phyloP scores from a whole-genome alignment of 176 grass and related monocot genomes.

The Cenchrus purpureus region DNA sequence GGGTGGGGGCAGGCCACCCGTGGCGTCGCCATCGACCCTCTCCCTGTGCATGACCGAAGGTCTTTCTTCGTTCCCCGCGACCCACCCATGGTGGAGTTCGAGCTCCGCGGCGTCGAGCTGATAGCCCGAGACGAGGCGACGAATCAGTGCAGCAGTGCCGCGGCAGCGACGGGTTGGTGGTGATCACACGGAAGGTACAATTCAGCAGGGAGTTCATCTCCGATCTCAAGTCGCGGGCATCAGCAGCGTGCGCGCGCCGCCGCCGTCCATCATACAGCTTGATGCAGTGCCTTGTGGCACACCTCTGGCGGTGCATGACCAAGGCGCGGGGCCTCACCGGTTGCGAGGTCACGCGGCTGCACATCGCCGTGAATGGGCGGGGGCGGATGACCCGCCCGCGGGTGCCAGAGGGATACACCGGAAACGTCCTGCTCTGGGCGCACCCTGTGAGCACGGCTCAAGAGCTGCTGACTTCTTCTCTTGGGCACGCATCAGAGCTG shows the following conservation, averaged over 20 bases:
- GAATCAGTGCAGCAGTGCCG: background rate
- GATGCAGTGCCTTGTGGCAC: background rate
- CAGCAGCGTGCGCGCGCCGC: background rate
- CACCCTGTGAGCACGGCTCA: background rate
- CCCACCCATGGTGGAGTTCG: background rate
- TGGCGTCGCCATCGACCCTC: background rate
- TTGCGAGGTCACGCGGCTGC: background rate
- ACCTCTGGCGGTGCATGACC: constrained; percentile 3
- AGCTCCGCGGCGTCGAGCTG: constrained; percentile 27
- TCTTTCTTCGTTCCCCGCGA: background rate
- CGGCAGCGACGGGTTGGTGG: background rate
- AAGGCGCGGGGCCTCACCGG: background rate
- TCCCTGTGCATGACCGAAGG: background rate
- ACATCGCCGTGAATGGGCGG: background rate
- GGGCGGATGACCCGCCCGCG: background rate
- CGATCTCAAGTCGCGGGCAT: background rate
- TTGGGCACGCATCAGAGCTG: background rate
- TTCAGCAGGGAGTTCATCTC: background rate
- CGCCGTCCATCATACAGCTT: background rate
- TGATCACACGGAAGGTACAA: background rate
- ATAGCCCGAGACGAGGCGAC: background rate
- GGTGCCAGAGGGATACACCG: background rate
- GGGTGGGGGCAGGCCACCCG: constrained; percentile 24
- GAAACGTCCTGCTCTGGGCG: constrained; percentile 9
- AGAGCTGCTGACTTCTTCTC: background rate